Evolutionary conservation across 768 basidiomycete genomes (phyloP), one percentile per base, ranked within the genome.

Genomic region (Leccinum boreale): DNA sequence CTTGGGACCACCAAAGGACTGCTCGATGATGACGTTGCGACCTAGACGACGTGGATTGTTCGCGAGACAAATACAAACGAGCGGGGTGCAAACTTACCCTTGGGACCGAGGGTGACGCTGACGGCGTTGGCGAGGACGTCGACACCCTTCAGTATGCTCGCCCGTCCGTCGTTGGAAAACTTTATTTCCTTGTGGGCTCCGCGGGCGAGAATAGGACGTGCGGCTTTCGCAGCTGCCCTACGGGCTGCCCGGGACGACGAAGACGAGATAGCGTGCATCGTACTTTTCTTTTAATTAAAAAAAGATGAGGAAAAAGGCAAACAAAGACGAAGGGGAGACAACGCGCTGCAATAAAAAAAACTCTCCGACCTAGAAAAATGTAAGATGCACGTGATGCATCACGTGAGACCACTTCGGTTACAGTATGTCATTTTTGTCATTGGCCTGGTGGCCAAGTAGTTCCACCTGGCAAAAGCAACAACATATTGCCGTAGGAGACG

Each of bases 11-110:
- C 91, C 91, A 67, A 82, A 93, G 46, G 89, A 81, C 78, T 93
- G 90, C 77, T 98, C 96, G 68, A 98, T 97, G 79, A 98, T 98
- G 71, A 98, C 96, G 74, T 97, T 99, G 70, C 95, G 85, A 65
- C 94, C 93, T 92, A 11, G 2, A 49, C 29, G 24, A 58, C 33
- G 36, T 47, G 46, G 11, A 63, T 70, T 53, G 67, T 61, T 59
- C 59, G 55, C 48, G 28, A 12, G 26, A 28, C n/a, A n/a, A 7
- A 62, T 12, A 17, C 6, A 2, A 4, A 19, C 19, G n/a, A 21
- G 44, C 2, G 8, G 15, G 17, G 3, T 14, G n/a, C 1, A 4
- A 3, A 68, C 78, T 9, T 53, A 87, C 93, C 94, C 78, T 99
- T 98, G 31, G 96, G 96, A 58, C 96, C 96, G 24, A 98, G 85